Percentiles rank a stretch among this genome's conserved stretches.
Evolutionary conservation across 2,329 filamentous ascomycete species (phyloP).

Genomic region (Zopfia rhizophila): DNA sequence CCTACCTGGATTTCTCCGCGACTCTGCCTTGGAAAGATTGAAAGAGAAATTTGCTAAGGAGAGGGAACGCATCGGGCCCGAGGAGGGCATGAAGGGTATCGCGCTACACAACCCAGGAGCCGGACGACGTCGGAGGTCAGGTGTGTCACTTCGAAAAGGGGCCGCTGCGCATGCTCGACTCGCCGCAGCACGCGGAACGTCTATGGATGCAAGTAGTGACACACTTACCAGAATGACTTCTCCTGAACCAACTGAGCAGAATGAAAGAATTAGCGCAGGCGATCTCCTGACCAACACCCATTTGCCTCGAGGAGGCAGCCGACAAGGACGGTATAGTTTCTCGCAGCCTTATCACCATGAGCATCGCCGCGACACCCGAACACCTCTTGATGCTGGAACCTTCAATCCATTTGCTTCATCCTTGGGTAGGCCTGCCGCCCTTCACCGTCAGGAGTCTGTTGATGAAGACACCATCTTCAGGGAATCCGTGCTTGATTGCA

Average conservation of each 20-base stretch:
- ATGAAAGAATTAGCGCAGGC: slow-evolving; percentile 60
- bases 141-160: slow-evolving; percentile 77
- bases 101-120: slow-evolving; percentile 85
- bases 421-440: slow-evolving; percentile 44
- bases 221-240: slow-evolving; percentile 34
- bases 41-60: slow-evolving; percentile 94
- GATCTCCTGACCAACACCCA: slow-evolving; percentile 85
- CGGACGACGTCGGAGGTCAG: slow-evolving; percentile 75
- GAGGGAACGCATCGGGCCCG: slow-evolving; percentile 80
- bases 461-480: slow-evolving; percentile 92
- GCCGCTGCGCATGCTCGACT: slow-evolving; percentile 75
- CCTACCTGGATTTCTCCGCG: slow-evolving; percentile 88
- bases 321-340: slow-evolving; percentile 57
- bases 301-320: slow-evolving; percentile 69
- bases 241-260: slow-evolving; percentile 36
- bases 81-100: slow-evolving; percentile 90
- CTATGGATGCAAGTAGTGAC: slow-evolving; percentile 35
- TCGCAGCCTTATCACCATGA: slow-evolving; percentile 60
- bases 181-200: slow-evolving; percentile 57
- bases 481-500: slow-evolving; percentile 90
- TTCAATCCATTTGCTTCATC: slow-evolving; percentile 54
- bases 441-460: slow-evolving; percentile 80
- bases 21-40: slow-evolving; percentile 80
- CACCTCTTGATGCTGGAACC: slow-evolving; percentile 57
- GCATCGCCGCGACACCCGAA: slow-evolving; percentile 51